Conservation (phyloP, 2,329 filamentous ascomycete genomes). For the Metarhizium humberi region DNA sequence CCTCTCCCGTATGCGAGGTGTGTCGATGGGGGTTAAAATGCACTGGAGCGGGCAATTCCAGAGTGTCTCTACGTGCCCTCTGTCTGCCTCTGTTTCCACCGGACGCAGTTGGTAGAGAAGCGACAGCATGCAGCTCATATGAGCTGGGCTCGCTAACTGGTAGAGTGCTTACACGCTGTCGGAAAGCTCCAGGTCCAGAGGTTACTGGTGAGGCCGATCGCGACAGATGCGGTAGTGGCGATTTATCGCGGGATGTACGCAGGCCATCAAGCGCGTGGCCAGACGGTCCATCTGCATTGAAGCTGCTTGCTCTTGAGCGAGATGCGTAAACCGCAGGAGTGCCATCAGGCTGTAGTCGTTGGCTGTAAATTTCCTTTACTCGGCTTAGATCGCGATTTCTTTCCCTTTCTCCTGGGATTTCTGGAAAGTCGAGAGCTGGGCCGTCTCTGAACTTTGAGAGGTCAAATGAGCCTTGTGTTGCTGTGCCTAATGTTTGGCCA, state of each 20-base stretch:
- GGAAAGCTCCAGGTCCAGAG: not conserved
- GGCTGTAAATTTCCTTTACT: conserved; percentile 31
- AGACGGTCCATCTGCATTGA: conserved; percentile 11
- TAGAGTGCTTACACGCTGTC: conserved; percentile 7
- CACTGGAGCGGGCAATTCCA: conserved; percentile 7
- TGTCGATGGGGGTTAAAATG: not conserved
- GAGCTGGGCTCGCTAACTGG: not conserved
- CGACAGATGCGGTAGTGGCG: not conserved
- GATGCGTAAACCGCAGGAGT: conserved; percentile 15
- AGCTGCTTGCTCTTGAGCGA: conserved; percentile 28
- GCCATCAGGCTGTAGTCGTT: conserved; percentile 20
- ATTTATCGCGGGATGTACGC: conserved; percentile 1
- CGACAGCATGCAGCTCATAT: not conserved
- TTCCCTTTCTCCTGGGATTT: conserved; percentile 41
- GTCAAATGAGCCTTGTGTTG: conserved; percentile 37
- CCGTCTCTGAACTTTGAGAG: conserved; percentile 37
- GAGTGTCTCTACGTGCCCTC: conserved; percentile 8
- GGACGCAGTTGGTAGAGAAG: not conserved
- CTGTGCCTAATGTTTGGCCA: conserved; percentile 36
- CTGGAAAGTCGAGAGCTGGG: conserved; percentile 40
- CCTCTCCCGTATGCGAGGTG: not conserved
- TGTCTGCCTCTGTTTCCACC: conserved; percentile 2
- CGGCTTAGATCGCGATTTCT: conserved; percentile 18
- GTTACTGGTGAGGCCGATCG: conserved; percentile 1
- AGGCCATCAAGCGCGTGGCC: conserved; percentile 3